These are phyloP conservation scores for Neurospora sp. DNA, from an alignment of 2,329 filamentous ascomycete species.

Conservation along the genomic window DNA sequence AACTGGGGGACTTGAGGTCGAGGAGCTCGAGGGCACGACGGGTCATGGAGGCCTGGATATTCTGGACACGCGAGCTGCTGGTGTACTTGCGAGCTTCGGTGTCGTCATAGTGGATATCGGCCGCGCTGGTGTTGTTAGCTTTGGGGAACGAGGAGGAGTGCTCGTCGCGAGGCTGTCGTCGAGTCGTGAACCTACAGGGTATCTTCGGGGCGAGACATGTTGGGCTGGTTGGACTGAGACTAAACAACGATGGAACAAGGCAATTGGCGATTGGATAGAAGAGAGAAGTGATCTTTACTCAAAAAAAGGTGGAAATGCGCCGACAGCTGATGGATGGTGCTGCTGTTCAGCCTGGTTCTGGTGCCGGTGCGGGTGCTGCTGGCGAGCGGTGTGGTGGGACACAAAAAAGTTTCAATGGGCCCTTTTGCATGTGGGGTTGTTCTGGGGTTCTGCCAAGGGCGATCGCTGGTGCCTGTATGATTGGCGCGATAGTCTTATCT, in stretches of 20 bases:
- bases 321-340: not conserved
- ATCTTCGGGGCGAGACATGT: slow-evolving; percentile 96
- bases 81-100: slow-evolving; percentile 95
- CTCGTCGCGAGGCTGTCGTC: slow-evolving; percentile 5
- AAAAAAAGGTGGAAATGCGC: not conserved
- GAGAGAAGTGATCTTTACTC: not conserved
- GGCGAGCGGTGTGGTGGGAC: not conserved
- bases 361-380: not conserved
- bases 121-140: slow-evolving; percentile 49
- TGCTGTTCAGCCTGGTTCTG: not conserved
- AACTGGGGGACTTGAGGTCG: slow-evolving; percentile 64
- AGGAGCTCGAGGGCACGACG: slow-evolving; percentile 87
- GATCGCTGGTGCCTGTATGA: not conserved
- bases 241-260: not conserved
- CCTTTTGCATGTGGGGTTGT: not conserved
- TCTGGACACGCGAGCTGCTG: slow-evolving; percentile 87
- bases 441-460: not conserved
- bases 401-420: not conserved
- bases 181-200: slow-evolving; percentile 53
- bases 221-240: slow-evolving; percentile 24
- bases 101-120: slow-evolving; percentile 97
- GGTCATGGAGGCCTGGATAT: slow-evolving; percentile 93
- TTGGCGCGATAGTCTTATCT: not conserved
- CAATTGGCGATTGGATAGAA: not conserved
- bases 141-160: slow-evolving; percentile 6